Evolutionary conservation across 2,329 filamentous ascomycete species (phyloP).

Genomic region (Purpureocillium takamizusanense): DNA sequence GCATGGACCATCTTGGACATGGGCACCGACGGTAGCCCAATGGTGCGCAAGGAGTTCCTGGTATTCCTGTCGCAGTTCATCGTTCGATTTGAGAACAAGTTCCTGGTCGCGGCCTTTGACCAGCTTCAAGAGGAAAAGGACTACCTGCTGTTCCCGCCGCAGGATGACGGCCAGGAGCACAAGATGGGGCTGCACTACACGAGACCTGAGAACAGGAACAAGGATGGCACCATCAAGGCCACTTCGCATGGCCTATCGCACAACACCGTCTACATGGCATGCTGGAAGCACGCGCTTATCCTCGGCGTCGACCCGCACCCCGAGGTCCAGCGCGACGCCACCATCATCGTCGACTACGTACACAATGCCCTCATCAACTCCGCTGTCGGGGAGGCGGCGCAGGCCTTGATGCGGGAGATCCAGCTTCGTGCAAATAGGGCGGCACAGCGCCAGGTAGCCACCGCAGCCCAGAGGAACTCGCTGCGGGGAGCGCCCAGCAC

Average conservation of each 20-base stretch:
- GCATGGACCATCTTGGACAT: constrained; percentile 84
- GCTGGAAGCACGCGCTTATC: constrained; percentile 89
- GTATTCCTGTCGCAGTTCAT: constrained; percentile 93
- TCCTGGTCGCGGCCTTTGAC: constrained; percentile 85
- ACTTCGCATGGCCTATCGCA: constrained; percentile 57
- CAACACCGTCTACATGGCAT: constrained; percentile 84
- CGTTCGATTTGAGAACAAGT: constrained; percentile 82
- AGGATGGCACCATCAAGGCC: constrained; percentile 49
- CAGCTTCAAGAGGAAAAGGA: constrained; percentile 79
- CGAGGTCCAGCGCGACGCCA: constrained; percentile 80
- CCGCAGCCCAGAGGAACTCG: constrained; percentile 32
- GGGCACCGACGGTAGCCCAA: constrained; percentile 86
- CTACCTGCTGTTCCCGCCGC: constrained; percentile 47
- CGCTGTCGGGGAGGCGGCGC: constrained; percentile 60
- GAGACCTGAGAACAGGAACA: constrained; percentile 43
- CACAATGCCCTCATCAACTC: constrained; percentile 72
- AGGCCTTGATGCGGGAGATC: constrained; percentile 67
- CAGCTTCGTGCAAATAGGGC: constrained; percentile 39
- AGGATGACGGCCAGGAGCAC: constrained; percentile 46
- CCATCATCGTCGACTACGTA: constrained; percentile 77
- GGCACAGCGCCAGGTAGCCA: constrained; percentile 33
- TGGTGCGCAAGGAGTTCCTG: constrained; percentile 87
- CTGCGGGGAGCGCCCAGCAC: constrained; percentile 25
- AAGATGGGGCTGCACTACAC: constrained; percentile 57
- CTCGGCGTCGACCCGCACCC: constrained; percentile 91